Percentiles rank a stretch among this genome's conserved stretches.
Conservation (phyloP, 768 basidiomycete species). For the Chalciporus sphaerocephalus region DNA sequence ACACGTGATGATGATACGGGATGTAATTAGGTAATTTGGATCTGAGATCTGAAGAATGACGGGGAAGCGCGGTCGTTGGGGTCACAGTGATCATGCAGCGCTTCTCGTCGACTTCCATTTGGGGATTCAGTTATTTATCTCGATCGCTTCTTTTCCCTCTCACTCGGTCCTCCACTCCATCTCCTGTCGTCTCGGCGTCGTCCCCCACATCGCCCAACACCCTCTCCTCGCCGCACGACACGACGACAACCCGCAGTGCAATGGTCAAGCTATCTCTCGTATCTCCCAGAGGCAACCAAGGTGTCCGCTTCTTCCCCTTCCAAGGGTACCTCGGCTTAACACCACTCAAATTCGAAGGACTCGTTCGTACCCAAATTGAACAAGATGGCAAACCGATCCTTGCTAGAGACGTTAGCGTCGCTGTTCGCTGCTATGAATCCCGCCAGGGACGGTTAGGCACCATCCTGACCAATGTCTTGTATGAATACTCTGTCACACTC, state of each 20-base stretch:
- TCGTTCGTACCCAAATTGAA: conserved; percentile 68
- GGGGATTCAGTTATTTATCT: conserved; percentile 32
- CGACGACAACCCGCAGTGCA: conserved; percentile 16
- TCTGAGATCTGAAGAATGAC: conserved; percentile 24
- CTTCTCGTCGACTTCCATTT: conserved; percentile 33
- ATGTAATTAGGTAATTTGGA: conserved; percentile 8
- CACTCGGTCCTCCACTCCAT: conserved; percentile 14
- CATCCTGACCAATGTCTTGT: conserved; percentile 59
- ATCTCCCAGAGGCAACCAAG: conserved; percentile 68
- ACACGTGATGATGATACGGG: conserved; percentile 15
- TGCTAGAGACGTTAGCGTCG: conserved; percentile 63
- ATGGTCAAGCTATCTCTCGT: conserved; percentile 71
- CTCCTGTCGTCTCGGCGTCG: conserved; percentile 17
- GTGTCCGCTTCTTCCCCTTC: conserved; percentile 68
- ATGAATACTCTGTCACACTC: conserved; percentile 60
- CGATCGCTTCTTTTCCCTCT: conserved; percentile 30
- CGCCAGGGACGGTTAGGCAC: conserved; percentile 58
- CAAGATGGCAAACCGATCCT: conserved; percentile 64
- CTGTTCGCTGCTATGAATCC: conserved; percentile 82
- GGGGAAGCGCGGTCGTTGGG: conserved; percentile 13
- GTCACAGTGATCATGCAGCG: conserved; percentile 25
- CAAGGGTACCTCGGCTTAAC: conserved; percentile 78
- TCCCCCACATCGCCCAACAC: conserved; percentile 12
- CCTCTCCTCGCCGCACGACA: conserved; percentile 11
- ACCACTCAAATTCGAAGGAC: conserved; percentile 72